Evolutionary conservation across 768 basidiomycete genomes (phyloP).

Genomic region (Lentinula raphanica): DNA sequence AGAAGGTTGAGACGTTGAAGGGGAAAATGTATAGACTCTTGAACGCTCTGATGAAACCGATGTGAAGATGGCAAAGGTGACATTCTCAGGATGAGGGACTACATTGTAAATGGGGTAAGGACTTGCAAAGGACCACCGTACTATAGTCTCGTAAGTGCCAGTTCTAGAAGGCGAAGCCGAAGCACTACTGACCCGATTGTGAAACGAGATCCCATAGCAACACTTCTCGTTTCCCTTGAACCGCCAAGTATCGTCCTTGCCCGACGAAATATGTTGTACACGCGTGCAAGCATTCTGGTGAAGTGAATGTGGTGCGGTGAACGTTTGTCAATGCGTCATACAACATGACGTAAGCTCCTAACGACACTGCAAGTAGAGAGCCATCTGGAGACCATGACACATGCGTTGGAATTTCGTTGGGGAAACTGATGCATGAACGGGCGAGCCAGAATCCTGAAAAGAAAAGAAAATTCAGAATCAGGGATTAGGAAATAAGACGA

Average conservation of each 20-base stretch:
- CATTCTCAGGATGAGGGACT: slow-evolving; percentile 51
- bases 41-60: slow-evolving; percentile 21
- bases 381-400: slow-evolving; percentile 81
- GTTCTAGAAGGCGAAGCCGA: neutral
- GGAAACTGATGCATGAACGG: slow-evolving; percentile 67
- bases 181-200: slow-evolving; percentile 55
- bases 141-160: slow-evolving; percentile 27
- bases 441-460: slow-evolving; percentile 70
- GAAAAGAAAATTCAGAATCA: neutral
- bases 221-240: slow-evolving; percentile 42
- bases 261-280: slow-evolving; percentile 64
- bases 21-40: slow-evolving; percentile 43
- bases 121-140: slow-evolving; percentile 51
- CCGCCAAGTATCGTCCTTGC: slow-evolving; percentile 56
- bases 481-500: neutral
- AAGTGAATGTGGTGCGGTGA: slow-evolving; percentile 54
- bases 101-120: slow-evolving; percentile 34
- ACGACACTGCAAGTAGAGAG: slow-evolving; percentile 74
- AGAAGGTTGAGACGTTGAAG: slow-evolving; percentile 39
- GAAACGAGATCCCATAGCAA: slow-evolving; percentile 70
- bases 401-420: slow-evolving; percentile 58
- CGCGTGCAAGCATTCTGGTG: slow-evolving; percentile 44
- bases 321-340: slow-evolving; percentile 66
- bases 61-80: slow-evolving; percentile 55
- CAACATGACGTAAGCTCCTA: slow-evolving; percentile 62